Evolutionary conservation across 371 early-diverging fungal species (phyloP).

Genomic region (Smittium culicis): DNA sequence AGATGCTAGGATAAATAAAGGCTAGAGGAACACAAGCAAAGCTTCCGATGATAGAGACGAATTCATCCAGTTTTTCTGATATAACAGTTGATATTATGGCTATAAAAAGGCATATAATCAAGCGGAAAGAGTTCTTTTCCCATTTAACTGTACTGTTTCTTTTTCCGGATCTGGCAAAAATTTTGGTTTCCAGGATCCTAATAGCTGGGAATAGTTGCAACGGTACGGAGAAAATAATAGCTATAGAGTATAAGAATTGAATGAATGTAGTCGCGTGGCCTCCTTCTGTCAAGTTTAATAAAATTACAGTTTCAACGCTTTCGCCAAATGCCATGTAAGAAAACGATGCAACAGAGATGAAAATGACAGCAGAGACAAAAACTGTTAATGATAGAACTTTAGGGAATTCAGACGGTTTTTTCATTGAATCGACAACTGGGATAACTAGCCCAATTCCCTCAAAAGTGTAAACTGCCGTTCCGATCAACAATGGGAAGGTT

Average conservation of each 20-base stretch:
- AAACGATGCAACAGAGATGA: constrained; percentile 59
- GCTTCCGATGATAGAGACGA: constrained; percentile 78
- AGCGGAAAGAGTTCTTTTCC: constrained; percentile 73
- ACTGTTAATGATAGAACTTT: constrained; percentile 56
- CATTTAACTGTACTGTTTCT: constrained; percentile 44
- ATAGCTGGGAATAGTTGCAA: constrained; percentile 75
- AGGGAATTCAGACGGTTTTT: constrained; percentile 61
- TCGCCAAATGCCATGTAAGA: constrained; percentile 76
- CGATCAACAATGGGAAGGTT: constrained; percentile 66
- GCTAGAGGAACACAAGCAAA: constrained; percentile 59
- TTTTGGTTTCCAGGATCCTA: constrained; percentile 63
- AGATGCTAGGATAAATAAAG: constrained; percentile 58
- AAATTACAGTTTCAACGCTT: constrained; percentile 62
- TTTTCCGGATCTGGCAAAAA: constrained; percentile 41
- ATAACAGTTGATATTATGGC: constrained; percentile 61
- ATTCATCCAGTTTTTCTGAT: constrained; percentile 66
- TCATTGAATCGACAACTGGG: constrained; percentile 78
- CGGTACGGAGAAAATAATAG: constrained; percentile 76
- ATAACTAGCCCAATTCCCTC: constrained; percentile 88
- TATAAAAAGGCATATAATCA: constrained; percentile 42
- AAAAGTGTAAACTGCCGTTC: constrained; percentile 85
- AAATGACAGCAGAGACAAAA: constrained; percentile 46
- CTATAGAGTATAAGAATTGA: constrained; percentile 71
- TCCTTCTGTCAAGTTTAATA: constrained; percentile 62
- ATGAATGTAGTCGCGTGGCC: constrained; percentile 39